Conservation (phyloP, 306 rosid genomes). For the Gleditsia sinensis region DNA sequence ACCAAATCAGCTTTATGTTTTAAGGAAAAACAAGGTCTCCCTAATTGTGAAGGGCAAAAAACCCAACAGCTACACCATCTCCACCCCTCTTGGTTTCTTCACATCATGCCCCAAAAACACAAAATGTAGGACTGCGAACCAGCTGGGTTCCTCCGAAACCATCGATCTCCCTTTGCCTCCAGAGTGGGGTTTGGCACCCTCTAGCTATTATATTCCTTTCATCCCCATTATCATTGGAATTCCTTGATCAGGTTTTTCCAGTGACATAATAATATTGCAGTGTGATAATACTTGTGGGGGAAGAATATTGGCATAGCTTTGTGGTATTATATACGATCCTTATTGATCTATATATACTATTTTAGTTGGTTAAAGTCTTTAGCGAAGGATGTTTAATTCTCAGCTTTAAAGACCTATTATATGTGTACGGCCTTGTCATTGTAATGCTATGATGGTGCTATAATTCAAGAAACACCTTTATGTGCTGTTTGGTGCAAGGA, state of each 20-base stretch:
- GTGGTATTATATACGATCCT: too few relatives aligned
- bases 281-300: too few relatives aligned
- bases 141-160: slow-evolving; percentile 69
- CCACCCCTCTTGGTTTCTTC: slow-evolving; percentile 68
- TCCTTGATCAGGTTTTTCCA: slow-evolving; percentile 49
- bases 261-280: too few relatives aligned
- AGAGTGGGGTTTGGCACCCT: slow-evolving; percentile 93
- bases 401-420: too few relatives aligned
- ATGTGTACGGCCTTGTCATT: too few relatives aligned
- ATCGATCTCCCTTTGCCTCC: slow-evolving; percentile 79
- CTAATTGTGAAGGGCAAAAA: slow-evolving; percentile 43
- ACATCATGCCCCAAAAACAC: slow-evolving; percentile 54
- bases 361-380: too few relatives aligned
- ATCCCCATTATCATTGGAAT: slow-evolving; percentile 90
- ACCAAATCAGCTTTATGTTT: slow-evolving; percentile 59
- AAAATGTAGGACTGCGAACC: slow-evolving; percentile 42
- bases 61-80: slow-evolving; percentile 48
- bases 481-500: too few relatives aligned
- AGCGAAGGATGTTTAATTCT: too few relatives aligned
- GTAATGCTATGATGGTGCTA: too few relatives aligned
- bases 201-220: slow-evolving; percentile 74
- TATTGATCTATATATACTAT: too few relatives aligned
- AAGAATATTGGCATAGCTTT: too few relatives aligned
- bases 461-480: too few relatives aligned
- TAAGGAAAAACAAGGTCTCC: slow-evolving; percentile 46